Evolutionary conservation across 208 protist genomes (phyloP).

Genomic region (Trypanosoma caninum): DNA sequence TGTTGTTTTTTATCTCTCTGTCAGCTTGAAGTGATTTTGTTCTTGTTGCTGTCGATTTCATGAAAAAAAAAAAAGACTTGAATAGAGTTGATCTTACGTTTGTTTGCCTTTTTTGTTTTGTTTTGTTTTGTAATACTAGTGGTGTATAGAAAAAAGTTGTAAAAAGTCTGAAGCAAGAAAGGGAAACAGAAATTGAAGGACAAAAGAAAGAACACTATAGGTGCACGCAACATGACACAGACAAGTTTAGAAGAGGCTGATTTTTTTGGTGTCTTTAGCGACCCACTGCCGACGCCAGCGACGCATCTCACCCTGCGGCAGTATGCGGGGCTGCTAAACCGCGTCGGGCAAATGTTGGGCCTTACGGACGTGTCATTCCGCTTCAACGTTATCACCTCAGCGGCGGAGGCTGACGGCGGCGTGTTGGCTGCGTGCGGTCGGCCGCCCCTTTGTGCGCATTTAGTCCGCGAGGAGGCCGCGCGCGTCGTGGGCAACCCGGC

Average conservation of each 20-base stretch:
- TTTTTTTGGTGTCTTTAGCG: constrained; percentile 35
- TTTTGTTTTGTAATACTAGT: too few relatives aligned
- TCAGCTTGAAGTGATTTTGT: too few relatives aligned
- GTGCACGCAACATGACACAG: background rate
- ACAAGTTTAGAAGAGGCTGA: constrained; percentile 23
- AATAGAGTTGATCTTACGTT: too few relatives aligned
- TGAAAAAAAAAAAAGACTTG: too few relatives aligned
- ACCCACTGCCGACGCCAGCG: background rate
- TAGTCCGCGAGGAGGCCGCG: constrained; percentile 41
- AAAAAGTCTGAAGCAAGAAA: background rate
- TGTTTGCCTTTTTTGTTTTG: too few relatives aligned
- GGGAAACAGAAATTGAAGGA: background rate
- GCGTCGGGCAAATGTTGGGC: constrained; percentile 11
- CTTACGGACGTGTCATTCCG: constrained; percentile 7
- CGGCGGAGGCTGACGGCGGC: background rate
- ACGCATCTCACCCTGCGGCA: constrained; percentile 17
- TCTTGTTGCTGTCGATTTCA: too few relatives aligned
- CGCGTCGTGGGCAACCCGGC: constrained; percentile 6
- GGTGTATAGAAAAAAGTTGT: too few relatives aligned
- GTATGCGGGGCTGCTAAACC: constrained; percentile 16
- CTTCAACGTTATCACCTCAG: constrained; percentile 27
- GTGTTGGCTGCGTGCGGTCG: background rate
- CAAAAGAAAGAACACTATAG: background rate
- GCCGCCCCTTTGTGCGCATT: constrained; percentile 40
- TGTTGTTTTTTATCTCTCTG: too few relatives aligned